These are phyloP conservation scores for Tetrahymena malaccensis DNA, from an alignment of 73 alveolate genomes.

Conservation along the genomic window DNA sequence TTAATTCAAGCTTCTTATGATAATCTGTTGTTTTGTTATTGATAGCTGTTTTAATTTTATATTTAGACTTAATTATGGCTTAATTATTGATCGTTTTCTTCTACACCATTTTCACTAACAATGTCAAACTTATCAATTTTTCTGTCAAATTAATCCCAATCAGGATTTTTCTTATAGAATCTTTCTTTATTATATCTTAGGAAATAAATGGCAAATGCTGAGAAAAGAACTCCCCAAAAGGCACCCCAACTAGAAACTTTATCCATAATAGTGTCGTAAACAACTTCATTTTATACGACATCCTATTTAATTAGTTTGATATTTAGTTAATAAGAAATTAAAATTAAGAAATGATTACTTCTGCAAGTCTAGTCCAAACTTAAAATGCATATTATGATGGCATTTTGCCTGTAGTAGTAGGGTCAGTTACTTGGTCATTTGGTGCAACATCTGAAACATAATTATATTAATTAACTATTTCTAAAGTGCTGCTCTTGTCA, in stretches of 20 bases:
- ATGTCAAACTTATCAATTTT: neutral
- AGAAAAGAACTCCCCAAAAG: constrained; percentile 27
- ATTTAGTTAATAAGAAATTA: neutral
- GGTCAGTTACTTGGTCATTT: neutral
- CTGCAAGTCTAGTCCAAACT: constrained; percentile 10
- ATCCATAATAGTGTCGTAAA: constrained; percentile 25
- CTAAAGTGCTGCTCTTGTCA: neutral
- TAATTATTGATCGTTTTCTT: neutral
- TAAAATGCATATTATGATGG: constrained; percentile 6
- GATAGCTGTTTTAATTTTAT: no score
- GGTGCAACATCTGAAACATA: constrained; percentile 19
- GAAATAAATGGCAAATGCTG: constrained; percentile 36
- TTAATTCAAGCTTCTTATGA: no score
- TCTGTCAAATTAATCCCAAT: constrained; percentile 10
- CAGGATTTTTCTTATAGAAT: constrained; percentile 23
- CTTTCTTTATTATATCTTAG: constrained; percentile 6
- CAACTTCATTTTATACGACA: constrained; percentile 8
- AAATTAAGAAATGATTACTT: neutral
- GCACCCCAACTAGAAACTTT: constrained; percentile 34
- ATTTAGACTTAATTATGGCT: no score
- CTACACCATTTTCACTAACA: neutral
- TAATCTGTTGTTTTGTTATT: no score
- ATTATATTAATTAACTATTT: neutral
- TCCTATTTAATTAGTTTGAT: neutral
- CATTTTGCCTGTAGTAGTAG: neutral